A percentile compares a stretch with the other conserved stretches of the same genome.
Conservation (phyloP, 2,329 filamentous ascomycete genomes). For the Alternaria panax region DNA sequence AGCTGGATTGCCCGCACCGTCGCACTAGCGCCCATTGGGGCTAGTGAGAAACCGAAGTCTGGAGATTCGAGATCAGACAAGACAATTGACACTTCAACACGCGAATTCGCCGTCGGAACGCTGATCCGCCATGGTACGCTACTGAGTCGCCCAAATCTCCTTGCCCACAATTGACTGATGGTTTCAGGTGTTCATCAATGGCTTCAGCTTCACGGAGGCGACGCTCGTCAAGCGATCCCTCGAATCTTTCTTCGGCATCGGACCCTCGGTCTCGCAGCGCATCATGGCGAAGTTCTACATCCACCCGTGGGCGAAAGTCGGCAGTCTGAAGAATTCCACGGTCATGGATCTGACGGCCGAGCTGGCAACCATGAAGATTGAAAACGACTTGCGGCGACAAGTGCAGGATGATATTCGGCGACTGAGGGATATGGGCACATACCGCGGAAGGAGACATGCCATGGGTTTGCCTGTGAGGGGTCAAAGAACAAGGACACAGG, state of each 20-base stretch:
- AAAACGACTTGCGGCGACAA: constrained; percentile 81
- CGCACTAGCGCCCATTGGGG: constrained; percentile 20
- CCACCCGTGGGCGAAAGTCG: constrained; percentile 81
- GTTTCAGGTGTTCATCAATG: constrained; percentile 79
- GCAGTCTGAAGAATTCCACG: constrained; percentile 75
- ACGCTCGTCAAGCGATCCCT: constrained; percentile 86
- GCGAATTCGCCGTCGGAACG: constrained; percentile 21
- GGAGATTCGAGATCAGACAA: constrained; percentile 15
- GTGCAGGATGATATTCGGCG: constrained; percentile 85
- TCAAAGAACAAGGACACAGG: constrained; percentile 83
- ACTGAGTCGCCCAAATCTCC: background rate
- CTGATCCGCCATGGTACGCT: constrained; percentile 37
- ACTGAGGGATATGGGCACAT: constrained; percentile 88
- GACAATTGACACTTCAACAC: constrained; percentile 23
- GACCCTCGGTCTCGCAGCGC: constrained; percentile 60
- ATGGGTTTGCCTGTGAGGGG: constrained; percentile 91
- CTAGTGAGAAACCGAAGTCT: constrained; percentile 13
- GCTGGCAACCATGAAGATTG: constrained; percentile 89
- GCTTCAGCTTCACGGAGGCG: constrained; percentile 83
- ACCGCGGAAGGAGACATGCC: constrained; percentile 87
- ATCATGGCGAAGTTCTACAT: constrained; percentile 91
- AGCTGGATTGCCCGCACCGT: constrained; percentile 17
- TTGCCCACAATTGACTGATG: constrained; percentile 19
- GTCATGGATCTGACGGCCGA: constrained; percentile 84
- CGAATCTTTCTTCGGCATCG: constrained; percentile 51